Conservation (phyloP, 2,329 filamentous ascomycete genomes). For the Penicillium sp. region DNA sequence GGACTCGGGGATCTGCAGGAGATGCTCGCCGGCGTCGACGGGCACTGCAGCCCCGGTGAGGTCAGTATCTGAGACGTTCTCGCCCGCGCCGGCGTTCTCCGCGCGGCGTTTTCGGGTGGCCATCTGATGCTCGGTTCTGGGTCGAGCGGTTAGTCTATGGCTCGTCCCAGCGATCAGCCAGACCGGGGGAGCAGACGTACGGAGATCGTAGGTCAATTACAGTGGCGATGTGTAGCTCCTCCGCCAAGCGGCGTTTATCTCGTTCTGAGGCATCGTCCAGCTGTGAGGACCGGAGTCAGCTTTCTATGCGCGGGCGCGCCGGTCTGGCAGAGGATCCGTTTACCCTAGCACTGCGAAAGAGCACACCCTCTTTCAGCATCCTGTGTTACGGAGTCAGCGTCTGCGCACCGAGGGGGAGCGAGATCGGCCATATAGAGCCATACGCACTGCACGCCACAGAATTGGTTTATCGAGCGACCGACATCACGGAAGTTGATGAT, state of each 20-base stretch:
- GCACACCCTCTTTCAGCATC: slow-evolving; percentile 58
- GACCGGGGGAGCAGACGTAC: slow-evolving; percentile 44
- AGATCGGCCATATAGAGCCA: not conserved
- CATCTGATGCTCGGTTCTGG: slow-evolving; percentile 71
- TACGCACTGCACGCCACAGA: slow-evolving; percentile 55
- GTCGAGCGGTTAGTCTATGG: slow-evolving; percentile 4
- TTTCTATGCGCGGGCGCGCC: too few relatives aligned
- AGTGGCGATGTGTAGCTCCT: slow-evolving; percentile 63
- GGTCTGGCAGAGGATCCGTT: too few relatives aligned
- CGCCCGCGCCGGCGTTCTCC: slow-evolving; percentile 23
- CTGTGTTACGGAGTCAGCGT: slow-evolving; percentile 24
- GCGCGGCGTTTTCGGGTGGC: slow-evolving; percentile 61
- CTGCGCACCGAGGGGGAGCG: not conserved
- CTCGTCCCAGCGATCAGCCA: too few relatives aligned
- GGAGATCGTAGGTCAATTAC: slow-evolving; percentile 78
- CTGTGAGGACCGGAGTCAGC: too few relatives aligned
- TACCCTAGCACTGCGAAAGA: slow-evolving; percentile 67
- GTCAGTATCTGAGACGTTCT: slow-evolving; percentile 21
- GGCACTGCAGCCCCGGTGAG: slow-evolving; percentile 42
- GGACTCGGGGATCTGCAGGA: slow-evolving; percentile 62
- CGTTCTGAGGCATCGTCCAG: slow-evolving; percentile 66
- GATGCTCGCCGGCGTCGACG: slow-evolving; percentile 52
- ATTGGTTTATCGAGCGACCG: slow-evolving; percentile 62
- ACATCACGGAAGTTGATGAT: slow-evolving; percentile 78
- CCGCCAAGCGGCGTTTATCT: slow-evolving; percentile 60